phyloP scores from a whole-genome alignment of 306 rosid species.

The Casuarina glauca region DNA sequence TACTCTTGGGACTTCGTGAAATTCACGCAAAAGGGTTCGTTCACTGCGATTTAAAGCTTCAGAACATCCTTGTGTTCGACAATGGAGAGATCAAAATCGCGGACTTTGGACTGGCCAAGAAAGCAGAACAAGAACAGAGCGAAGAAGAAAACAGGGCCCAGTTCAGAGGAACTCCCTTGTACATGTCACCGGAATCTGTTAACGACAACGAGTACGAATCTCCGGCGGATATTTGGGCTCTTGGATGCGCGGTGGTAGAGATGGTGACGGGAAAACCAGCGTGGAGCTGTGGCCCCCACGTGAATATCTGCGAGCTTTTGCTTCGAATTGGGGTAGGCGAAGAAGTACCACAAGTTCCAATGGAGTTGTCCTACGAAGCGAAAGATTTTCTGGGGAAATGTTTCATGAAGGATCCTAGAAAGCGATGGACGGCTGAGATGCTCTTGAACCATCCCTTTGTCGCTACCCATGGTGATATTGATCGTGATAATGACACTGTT shows the following conservation, averaged over 20 bases:
- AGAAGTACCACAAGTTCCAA: constrained; percentile 62
- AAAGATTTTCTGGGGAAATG: constrained; percentile 65
- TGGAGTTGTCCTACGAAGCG: constrained; percentile 56
- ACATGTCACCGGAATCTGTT: constrained; percentile 80
- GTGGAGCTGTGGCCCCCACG: constrained; percentile 37
- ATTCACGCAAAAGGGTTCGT: constrained; percentile 70
- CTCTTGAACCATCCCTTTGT: constrained; percentile 64
- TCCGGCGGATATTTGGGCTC: constrained; percentile 72
- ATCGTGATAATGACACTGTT: constrained; percentile 12
- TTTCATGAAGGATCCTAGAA: constrained; percentile 57
- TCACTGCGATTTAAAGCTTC: constrained; percentile 82
- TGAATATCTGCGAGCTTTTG: constrained; percentile 48
- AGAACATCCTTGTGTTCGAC: constrained; percentile 62
- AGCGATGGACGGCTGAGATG: constrained; percentile 85
- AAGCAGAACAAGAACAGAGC: constrained; percentile 30
- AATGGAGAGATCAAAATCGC: constrained; percentile 58
- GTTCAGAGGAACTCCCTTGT: constrained; percentile 72
- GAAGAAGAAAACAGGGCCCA: constrained; percentile 22
- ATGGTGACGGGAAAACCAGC: constrained; percentile 70
- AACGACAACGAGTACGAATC: constrained; percentile 57
- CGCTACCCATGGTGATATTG: background rate
- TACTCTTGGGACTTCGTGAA: constrained; percentile 49
- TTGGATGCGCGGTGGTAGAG: constrained; percentile 75
- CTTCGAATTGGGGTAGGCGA: constrained; percentile 61
- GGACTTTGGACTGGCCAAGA: constrained; percentile 74